Evolutionary conservation across 192 early-diverging fungal species (phyloP).

Genomic region (Coemansia sp.): DNA sequence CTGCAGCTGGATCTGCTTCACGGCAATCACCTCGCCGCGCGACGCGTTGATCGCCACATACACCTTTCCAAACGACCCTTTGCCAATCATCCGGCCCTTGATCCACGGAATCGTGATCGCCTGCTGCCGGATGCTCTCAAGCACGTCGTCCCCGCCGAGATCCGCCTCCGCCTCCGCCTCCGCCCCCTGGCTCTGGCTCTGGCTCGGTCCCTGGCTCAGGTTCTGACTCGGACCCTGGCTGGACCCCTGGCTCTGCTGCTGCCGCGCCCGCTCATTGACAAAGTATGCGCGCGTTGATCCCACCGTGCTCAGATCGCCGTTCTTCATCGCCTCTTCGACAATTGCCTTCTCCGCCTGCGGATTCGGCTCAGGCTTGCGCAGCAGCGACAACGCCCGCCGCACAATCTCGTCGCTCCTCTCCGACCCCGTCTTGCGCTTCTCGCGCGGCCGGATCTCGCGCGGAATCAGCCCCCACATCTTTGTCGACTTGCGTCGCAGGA

Average conservation of each 20-base stretch:
- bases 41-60: slow-evolving; percentile 69
- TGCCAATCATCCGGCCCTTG: slow-evolving; percentile 75
- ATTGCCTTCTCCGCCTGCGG: slow-evolving; percentile 49
- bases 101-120: slow-evolving; percentile 64
- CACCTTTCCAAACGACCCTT: slow-evolving; percentile 79
- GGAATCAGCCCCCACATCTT: slow-evolving; percentile 52
- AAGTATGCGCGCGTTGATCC: slow-evolving; percentile 50
- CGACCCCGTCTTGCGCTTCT: background rate
- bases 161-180: background rate
- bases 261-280: slow-evolving; percentile 28
- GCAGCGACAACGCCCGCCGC: slow-evolving; percentile 43
- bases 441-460: slow-evolving; percentile 43
- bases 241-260: too few relatives aligned
- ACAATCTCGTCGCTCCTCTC: slow-evolving; percentile 42
- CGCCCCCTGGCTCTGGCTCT: slow-evolving; percentile 3
- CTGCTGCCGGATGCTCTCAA: slow-evolving; percentile 36
- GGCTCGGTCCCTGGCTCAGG: too few relatives aligned
- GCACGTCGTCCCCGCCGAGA: slow-evolving; percentile 26
- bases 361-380: slow-evolving; percentile 44
- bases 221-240: too few relatives aligned
- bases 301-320: slow-evolving; percentile 22
- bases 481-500: slow-evolving; percentile 54
- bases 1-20: slow-evolving; percentile 73
- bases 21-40: slow-evolving; percentile 75
- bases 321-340: slow-evolving; percentile 46